Base-by-base conservation (phyloP, 1,284 basidiomycete genomes). In the Malassezia dermatis region DNA sequence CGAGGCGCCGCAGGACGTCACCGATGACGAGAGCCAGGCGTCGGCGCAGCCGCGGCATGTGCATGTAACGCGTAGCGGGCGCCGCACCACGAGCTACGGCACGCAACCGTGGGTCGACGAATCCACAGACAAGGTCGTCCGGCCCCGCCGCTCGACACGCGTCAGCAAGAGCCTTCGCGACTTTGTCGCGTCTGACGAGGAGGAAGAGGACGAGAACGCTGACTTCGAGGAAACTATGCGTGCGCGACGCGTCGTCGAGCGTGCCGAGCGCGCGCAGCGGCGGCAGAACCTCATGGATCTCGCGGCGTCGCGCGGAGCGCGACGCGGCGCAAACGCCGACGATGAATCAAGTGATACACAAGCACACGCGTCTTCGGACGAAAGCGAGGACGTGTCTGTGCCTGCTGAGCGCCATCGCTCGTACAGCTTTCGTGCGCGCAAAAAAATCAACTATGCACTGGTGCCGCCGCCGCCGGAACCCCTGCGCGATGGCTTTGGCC, bases 401-500 rank as follows among this genome's bases (percentile, higher is more conserved):
- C 57, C 65, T 28, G 54, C 61, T 39, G 60, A 61, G 19, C 60
- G 63, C 45, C 61, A 56, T 53, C 61, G 61, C 42, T 58, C 65
- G 5, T 69, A 73, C 61, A 62, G 59, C 15, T 61, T 71, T n/a
- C 67, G 70, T 27, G 57, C 63, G 44, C 65, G 70, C 48, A 73
- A 73, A 43, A 67, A 68, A 53, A 62, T 73, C 59, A 69, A 73
- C 56, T 73, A 73, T 47, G 63, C 66, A 37, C 57, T 71, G 27
- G 58, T 66, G 2, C 53, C 68, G n/a, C 65, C 70, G 12, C 69
- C 67, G 26, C 40, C 63, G 1, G 58, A 59, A 28, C 66, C 67
- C 12, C 53, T 54, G 28, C 58, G 66, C 35, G 64, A 71, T 24
- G 69, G 67, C 17, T 71, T 71, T 31, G 69, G 69, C 6, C 64